Conservation (phyloP, 768 basidiomycete species). For the Thelephora ganbajun region DNA sequence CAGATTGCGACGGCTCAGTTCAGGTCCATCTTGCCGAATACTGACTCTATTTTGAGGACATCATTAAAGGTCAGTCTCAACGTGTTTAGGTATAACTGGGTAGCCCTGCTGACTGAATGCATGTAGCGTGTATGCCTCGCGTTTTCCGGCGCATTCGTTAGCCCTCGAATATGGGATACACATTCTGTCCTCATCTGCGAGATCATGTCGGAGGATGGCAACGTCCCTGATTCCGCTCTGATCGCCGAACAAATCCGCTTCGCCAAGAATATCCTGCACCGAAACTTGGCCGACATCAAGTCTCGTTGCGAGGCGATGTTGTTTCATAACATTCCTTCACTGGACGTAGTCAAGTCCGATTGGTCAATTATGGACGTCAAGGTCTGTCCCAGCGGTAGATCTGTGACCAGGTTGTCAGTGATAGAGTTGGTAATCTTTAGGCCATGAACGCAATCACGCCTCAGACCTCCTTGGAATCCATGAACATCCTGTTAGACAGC, state of each 20-base stretch:
- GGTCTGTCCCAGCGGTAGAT: slow-evolving; percentile 11
- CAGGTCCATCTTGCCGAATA: background rate
- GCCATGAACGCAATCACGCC: slow-evolving; percentile 65
- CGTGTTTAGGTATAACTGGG: too few relatives aligned
- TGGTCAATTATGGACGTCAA: slow-evolving; percentile 46
- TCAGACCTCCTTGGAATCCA: slow-evolving; percentile 41
- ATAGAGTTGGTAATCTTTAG: slow-evolving; percentile 20
- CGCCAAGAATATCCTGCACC: slow-evolving; percentile 29
- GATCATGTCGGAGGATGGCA: slow-evolving; percentile 28
- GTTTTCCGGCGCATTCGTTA: slow-evolving; percentile 62
- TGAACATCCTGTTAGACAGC: slow-evolving; percentile 34
- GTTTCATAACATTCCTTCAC: slow-evolving; percentile 51
- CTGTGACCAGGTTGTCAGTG: background rate
- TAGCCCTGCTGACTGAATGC: too few relatives aligned
- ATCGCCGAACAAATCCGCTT: slow-evolving; percentile 13
- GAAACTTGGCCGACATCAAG: slow-evolving; percentile 52
- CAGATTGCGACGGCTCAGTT: background rate
- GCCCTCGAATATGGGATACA: slow-evolving; percentile 51
- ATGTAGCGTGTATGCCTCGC: slow-evolving; percentile 52
- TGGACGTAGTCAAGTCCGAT: slow-evolving; percentile 42
- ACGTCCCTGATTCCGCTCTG: slow-evolving; percentile 14
- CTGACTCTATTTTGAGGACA: background rate
- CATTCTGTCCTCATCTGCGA: slow-evolving; percentile 35
- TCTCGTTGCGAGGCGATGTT: slow-evolving; percentile 72
- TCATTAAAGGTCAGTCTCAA: background rate